Base-by-base conservation (phyloP, 2,329 filamentous ascomycete species). In the Hymenoscyphus fraxineus region DNA sequence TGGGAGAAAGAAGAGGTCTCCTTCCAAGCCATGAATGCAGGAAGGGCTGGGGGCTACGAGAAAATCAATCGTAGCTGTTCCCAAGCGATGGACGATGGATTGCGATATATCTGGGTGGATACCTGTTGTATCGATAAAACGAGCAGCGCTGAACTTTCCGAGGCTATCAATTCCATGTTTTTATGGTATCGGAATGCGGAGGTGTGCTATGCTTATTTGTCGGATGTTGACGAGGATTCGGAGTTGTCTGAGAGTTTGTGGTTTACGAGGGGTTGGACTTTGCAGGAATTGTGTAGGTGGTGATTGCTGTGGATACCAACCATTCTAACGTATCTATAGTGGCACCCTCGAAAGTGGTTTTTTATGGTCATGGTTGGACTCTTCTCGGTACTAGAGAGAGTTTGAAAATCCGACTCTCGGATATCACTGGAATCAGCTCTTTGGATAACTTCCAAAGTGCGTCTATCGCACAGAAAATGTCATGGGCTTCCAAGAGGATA, bases 391-490 rank as follows among this genome's bases (percentile, higher is more conserved):
- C 58, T 4, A 60, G 47, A 13, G 31, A 32, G 15, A 55, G 22
- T 15, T n/a, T 64, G 19, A 5, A 19, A 22, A 13, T 32, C 1
- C 7, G 16, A 13, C 10, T 64, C 10, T 57, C 44, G 4, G 19
- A 32, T 38, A 19, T 56, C 16, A 64, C 62, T 27, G 41, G 58
- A 15, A 27, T 40, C n/a, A 10, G 22, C 27, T 16, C 15, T 15
- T 22, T 60, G 19, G 15, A 47, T 7, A 31, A n/a, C 19, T 58
- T 38, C 6, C 16, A 73, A 73, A 13, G 68, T 64, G 22, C 70
- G 69, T 66, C 73, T 69, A 12, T 77, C 69, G 73, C 77, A 68
- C 12, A 67, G 60, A 70, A 71, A 44, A 77, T 78, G 75, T 75
- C 70, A 16, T 78, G 76, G 76, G 75, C 75, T 12, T 69, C 75